phyloP scores from a whole-genome alignment of 2,329 filamentous ascomycete genomes.

The Cytospora schulzeri region DNA sequence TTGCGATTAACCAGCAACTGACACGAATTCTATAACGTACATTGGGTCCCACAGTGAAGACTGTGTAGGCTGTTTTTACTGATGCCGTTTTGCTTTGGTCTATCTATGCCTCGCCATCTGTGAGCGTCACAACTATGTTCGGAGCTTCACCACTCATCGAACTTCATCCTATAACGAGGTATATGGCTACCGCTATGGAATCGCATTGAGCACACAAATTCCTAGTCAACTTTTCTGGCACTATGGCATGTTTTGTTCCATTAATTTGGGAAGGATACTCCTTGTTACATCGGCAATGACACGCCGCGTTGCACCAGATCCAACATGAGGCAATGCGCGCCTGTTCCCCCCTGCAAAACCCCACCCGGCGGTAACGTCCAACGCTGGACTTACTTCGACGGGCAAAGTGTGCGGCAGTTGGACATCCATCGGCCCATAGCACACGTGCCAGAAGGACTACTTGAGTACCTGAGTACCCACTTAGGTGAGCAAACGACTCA shows the following conservation, averaged over 20 bases:
- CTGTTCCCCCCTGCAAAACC: conserved; percentile 1
- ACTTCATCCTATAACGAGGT: background rate
- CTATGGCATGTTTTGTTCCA: no score
- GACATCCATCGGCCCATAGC: background rate
- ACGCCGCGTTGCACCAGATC: conserved; percentile 6
- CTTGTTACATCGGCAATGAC: background rate
- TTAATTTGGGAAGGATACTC: conserved; percentile 1
- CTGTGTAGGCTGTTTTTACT: background rate
- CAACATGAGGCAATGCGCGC: conserved; percentile 8
- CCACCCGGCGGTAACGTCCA: conserved; percentile 4
- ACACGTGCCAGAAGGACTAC: background rate
- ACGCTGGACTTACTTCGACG: background rate
- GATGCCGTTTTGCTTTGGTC: background rate
- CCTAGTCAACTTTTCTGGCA: no score
- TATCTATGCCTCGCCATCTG: background rate
- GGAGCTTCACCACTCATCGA: background rate
- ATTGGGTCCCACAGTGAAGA: background rate
- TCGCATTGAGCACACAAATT: no score
- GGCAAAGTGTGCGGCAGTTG: background rate
- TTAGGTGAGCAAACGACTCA: conserved; percentile 11
- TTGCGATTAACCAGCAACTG: background rate
- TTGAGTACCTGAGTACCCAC: background rate
- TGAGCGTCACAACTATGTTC: background rate
- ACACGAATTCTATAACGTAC: background rate
- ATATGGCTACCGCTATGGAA: background rate